Evolutionary conservation across 73 alveolate genomes (phyloP), one percentile per base, ranked within the genome.

Genomic region (Paramecium biaurelia): DNA sequence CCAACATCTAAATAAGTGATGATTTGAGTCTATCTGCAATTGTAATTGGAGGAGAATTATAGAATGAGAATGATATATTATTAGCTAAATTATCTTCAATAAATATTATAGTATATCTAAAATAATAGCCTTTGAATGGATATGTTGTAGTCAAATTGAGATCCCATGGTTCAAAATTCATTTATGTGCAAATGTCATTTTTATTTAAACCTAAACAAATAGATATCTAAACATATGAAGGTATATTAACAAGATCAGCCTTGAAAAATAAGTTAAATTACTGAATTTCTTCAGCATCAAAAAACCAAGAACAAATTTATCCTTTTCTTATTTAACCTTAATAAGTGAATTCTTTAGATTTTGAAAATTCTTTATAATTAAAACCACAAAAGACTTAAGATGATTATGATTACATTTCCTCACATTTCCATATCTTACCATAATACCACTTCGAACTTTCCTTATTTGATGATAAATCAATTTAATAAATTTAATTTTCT

Each of bases 301-400:
- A 79, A 45, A 41, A 79, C 90, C 90, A 79, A 4, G 90, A 24
- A 42, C 90, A 79, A 21, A 79, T 24, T 20, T 79, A 42, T 1
- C 90, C 90, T 45, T 79, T 41, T 43, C 45, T 24, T 7, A 79
- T 42, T 2, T 42, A 2, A 7, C 72, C 72, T 15, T 32, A 6
- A 43, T 43, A 79, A 10, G 26, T 43, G 5, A 79, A 43, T 2
- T 38, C 2, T 14, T 38, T 32, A 0, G 1, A 5, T 12, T 20
- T 11, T 20, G 47, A 7, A 79, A 79, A 79, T n/a, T 43, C n/a
- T 6, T 11, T 79, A 9, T 79, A 79, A 47, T 79, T 24, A 45
- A 43, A 79, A 7, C 7, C 24, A 45, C 90, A 79, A 38, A 47
- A 21, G 7, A 15, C 58, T 10, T 8, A 12, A 8, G n/a, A 18